Conservation (phyloP, 768 basidiomycete genomes). For the Trametes villosa region DNA sequence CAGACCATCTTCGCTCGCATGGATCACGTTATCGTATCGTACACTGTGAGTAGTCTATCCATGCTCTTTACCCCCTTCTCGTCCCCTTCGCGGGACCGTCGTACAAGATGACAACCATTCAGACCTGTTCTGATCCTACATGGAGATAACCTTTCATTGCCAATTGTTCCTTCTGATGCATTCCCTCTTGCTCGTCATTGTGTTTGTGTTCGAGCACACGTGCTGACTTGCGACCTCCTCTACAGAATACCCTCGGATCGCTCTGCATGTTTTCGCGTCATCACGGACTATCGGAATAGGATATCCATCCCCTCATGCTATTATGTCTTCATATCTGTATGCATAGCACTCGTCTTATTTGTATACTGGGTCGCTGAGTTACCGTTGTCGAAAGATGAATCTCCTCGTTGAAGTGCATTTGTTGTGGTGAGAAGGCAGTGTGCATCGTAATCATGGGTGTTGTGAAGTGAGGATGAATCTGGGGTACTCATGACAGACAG, state of each 20-base stretch:
- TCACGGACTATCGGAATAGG: slow-evolving; percentile 8
- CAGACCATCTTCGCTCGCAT: slow-evolving; percentile 2
- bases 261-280: slow-evolving; percentile 10
- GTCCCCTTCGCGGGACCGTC: slow-evolving; percentile 8
- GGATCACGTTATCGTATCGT: background rate
- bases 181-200: background rate
- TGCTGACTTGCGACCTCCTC: background rate
- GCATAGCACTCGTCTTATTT: background rate
- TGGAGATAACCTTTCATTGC: slow-evolving; percentile 63
- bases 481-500: too few species aligned
- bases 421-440: too few species aligned
- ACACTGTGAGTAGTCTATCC: slow-evolving; percentile 41
- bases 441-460: too few species aligned
- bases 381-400: background rate
- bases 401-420: too few species aligned
- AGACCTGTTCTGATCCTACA: slow-evolving; percentile 69
- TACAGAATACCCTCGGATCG: slow-evolving; percentile 15
- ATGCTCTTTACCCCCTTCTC: background rate
- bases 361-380: background rate
- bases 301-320: slow-evolving; percentile 20
- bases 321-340: slow-evolving; percentile 28
- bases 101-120: slow-evolving; percentile 54
- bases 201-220: background rate
- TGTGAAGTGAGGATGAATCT: too few species aligned
- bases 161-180: slow-evolving; percentile 43